Percentiles rank a stretch among this genome's conserved stretches.
Conservation (phyloP, 2,329 filamentous ascomycete genomes). For the Nemania diffusa region DNA sequence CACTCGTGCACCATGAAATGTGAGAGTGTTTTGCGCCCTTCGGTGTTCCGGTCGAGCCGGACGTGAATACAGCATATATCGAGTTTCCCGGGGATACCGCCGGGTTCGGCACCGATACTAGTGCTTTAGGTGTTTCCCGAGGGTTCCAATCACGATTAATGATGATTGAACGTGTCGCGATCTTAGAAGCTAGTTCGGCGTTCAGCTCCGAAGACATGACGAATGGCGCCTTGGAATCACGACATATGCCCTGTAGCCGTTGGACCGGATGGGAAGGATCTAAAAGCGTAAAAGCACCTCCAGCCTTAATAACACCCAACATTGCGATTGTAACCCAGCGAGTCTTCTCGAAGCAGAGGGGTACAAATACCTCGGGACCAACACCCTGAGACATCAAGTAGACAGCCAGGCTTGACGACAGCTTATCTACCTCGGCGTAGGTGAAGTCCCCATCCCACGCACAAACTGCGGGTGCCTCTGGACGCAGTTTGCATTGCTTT, state of each 20-base stretch:
- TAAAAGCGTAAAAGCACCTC: constrained; percentile 43
- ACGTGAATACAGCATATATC: constrained; percentile 65
- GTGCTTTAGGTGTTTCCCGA: background rate
- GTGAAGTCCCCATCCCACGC: constrained; percentile 38
- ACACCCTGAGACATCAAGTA: constrained; percentile 19
- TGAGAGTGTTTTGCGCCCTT: constrained; percentile 68
- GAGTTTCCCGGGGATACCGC: constrained; percentile 6
- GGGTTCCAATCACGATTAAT: constrained; percentile 12
- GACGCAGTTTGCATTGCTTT: constrained; percentile 7
- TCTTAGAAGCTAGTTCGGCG: background rate
- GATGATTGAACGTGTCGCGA: background rate
- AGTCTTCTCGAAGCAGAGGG: constrained; percentile 35
- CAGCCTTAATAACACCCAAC: constrained; percentile 42
- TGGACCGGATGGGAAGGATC: constrained; percentile 37
- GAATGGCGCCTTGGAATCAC: constrained; percentile 26
- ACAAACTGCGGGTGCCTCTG: constrained; percentile 25
- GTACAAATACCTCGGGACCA: constrained; percentile 29
- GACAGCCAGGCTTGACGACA: constrained; percentile 34
- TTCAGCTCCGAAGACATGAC: constrained; percentile 15
- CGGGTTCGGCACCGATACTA: background rate
- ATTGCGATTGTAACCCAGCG: constrained; percentile 36
- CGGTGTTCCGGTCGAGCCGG: constrained; percentile 66
- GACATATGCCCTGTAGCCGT: constrained; percentile 13
- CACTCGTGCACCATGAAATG: constrained; percentile 48
- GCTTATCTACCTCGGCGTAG: constrained; percentile 38